Conservation (phyloP, 2,329 filamentous ascomycete species). For the Microsporum canis region DNA sequence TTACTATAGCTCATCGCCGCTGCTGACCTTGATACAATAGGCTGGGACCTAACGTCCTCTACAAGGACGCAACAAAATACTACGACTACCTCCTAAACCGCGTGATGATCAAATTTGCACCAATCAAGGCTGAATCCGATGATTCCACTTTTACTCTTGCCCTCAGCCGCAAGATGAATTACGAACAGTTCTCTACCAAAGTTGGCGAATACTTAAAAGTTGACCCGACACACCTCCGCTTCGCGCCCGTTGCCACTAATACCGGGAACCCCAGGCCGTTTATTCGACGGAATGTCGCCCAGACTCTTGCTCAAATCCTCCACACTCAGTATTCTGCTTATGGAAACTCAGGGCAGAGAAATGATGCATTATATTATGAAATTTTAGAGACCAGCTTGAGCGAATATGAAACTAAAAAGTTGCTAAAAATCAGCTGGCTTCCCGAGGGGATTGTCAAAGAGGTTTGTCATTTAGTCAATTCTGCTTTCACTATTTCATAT, state of each 20-base stretch:
- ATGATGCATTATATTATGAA: slow-evolving; percentile 81
- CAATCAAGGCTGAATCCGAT: slow-evolving; percentile 41
- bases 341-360: slow-evolving; percentile 54
- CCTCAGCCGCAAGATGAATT: slow-evolving; percentile 77
- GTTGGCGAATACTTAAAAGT: slow-evolving; percentile 67
- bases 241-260: slow-evolving; percentile 71
- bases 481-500: not conserved
- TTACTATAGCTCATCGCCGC: not conserved
- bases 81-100: slow-evolving; percentile 90
- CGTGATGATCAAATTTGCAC: slow-evolving; percentile 65
- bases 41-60: slow-evolving; percentile 36
- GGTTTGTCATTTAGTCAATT: slow-evolving; percentile 38
- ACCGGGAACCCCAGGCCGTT: slow-evolving; percentile 66
- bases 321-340: slow-evolving; percentile 62
- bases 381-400: slow-evolving; percentile 87
- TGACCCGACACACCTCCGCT: slow-evolving; percentile 76
- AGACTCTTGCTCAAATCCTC: slow-evolving; percentile 69
- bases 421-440: slow-evolving; percentile 69
- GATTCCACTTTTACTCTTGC: slow-evolving; percentile 63
- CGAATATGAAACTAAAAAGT: slow-evolving; percentile 88
- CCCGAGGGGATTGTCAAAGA: slow-evolving; percentile 88
- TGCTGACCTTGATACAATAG: slow-evolving; percentile 10
- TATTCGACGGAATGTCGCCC: slow-evolving; percentile 60
- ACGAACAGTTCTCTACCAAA: slow-evolving; percentile 74
- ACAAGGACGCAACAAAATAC: slow-evolving; percentile 64